Percentiles rank a stretch among this genome's conserved stretches.
phyloP scores from a whole-genome alignment of 345 rosid genomes.

The Eucalyptus globulus region DNA sequence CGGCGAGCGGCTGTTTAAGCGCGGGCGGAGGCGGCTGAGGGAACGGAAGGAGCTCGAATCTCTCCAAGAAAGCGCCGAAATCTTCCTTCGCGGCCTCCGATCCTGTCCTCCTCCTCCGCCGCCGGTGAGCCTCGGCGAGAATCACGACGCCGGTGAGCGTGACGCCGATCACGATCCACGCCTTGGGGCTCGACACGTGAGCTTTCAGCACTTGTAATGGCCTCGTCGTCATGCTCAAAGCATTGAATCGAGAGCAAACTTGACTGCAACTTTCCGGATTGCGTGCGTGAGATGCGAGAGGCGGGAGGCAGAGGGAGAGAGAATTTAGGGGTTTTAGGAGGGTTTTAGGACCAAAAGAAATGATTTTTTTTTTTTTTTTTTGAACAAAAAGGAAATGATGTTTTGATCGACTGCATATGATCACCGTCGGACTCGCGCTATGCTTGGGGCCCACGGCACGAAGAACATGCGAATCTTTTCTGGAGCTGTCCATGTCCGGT shows the following conservation, averaged over 20 bases:
- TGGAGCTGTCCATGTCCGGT: neutral
- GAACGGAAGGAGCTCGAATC: slow-evolving; percentile 57
- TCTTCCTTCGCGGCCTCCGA: slow-evolving; percentile 18
- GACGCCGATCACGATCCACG: slow-evolving; percentile 72
- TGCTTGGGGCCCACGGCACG: neutral
- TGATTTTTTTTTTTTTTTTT: too few relatives aligned
- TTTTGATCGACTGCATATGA: neutral
- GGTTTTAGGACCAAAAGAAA: neutral
- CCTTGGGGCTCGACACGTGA: slow-evolving; percentile 50
- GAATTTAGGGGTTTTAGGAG: neutral
- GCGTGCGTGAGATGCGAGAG: neutral
- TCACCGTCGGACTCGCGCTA: neutral
- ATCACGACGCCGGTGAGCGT: slow-evolving; percentile 65
- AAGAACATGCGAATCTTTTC: neutral
- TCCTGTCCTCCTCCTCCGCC: slow-evolving; percentile 30
- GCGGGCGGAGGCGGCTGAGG: slow-evolving; percentile 94
- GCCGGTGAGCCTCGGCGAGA: slow-evolving; percentile 52
- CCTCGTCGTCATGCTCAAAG: slow-evolving; percentile 29
- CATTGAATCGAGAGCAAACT: neutral
- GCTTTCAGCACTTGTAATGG: slow-evolving; percentile 26
- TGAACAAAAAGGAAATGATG: neutral
- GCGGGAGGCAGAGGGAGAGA: neutral
- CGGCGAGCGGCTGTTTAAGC: slow-evolving; percentile 54
- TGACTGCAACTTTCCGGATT: neutral
- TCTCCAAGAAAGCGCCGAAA: slow-evolving; percentile 72